Conservation (phyloP, 352 stramenopile genomes). For the Pythium coloratum region DNA sequence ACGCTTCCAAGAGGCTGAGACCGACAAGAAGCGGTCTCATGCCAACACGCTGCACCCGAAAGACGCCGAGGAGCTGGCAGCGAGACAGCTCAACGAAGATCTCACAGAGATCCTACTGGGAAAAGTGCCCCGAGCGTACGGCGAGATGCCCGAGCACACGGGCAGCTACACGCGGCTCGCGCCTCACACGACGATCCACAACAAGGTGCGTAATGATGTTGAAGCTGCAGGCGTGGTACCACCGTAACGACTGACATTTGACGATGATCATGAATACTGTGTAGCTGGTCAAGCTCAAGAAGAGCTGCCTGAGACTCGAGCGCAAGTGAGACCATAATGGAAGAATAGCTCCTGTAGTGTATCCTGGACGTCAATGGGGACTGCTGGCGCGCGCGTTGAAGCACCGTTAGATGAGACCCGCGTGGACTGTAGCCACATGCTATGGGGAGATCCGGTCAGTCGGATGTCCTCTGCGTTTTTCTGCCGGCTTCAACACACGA, state of each 20-base stretch:
- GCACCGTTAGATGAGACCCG: too few relatives aligned
- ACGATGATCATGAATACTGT: not conserved
- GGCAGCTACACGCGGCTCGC: constrained; percentile 66
- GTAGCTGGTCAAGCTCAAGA: constrained; percentile 61
- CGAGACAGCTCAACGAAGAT: constrained; percentile 63
- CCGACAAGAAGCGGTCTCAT: constrained; percentile 56
- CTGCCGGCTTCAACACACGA: not conserved
- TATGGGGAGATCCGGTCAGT: not conserved
- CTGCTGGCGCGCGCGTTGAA: not conserved
- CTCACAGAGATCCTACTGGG: constrained; percentile 66
- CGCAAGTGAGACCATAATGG: constrained; percentile 15
- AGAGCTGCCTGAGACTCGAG: constrained; percentile 46
- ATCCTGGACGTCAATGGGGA: not conserved
- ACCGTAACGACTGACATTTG: not conserved
- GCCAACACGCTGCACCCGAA: constrained; percentile 52
- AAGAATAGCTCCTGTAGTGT: not conserved
- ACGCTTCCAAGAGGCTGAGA: constrained; percentile 57
- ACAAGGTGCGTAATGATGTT: constrained; percentile 38
- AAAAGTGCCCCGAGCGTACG: constrained; percentile 52
- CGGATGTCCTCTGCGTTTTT: not conserved
- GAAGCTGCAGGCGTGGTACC: not conserved
- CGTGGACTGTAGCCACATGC: not conserved
- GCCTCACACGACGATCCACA: constrained; percentile 66
- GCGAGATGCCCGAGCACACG: constrained; percentile 58
- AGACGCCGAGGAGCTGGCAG: constrained; percentile 49